Base-by-base conservation (phyloP, 1,284 basidiomycete species). In the Porodaedalea pini region DNA sequence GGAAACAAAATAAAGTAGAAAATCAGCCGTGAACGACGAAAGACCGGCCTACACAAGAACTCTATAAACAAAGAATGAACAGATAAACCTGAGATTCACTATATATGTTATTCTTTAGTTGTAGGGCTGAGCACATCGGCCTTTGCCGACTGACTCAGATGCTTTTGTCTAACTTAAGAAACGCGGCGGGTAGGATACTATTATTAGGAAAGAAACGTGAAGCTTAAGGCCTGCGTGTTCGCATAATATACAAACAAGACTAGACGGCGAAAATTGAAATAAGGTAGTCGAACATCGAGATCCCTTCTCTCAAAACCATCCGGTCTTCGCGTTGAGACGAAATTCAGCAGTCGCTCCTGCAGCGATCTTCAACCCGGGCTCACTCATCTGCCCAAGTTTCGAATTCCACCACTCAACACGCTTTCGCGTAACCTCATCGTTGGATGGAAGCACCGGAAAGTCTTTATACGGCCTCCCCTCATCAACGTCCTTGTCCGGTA, bases 391-490 rank as follows among this genome's bases (percentile, higher is more conserved):
- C 37, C 56, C 62, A 44, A 69, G 57, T 60, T 62, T 61, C 21
- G 50, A 57, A 48, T 67, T 67, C 68, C 68, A 68, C 61, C 67
- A 63, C 29, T 51, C 37, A 34, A 68, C 51, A 4, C 62, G 60
- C 32, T 62, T 41, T 6, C 37, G 29, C 4, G 54, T 52, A 43
- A 31, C 21, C 21, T 41, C 34, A 27, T 69, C 64, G 2, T 64
- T 60, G 2, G 57, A 36, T 1, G 63, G 31, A 15, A 69, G 60
- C 54, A 56, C 59, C 0, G 66, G 67, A 15, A 69, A 51, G 6
- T 60, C 56, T 53, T 54, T 57, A 47, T 36, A 51, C 11, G 53
- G 15, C 15, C 37, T 44, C 6, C 53, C 58, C 13, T 56, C 49
- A 11, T 60, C 63, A n/a, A 51, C 53, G 13, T 62, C 48, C 3